Percentiles rank a stretch among this genome's conserved stretches.
phyloP scores from a whole-genome alignment of 2,329 filamentous ascomycete species.

The Trichoderma sp. region DNA sequence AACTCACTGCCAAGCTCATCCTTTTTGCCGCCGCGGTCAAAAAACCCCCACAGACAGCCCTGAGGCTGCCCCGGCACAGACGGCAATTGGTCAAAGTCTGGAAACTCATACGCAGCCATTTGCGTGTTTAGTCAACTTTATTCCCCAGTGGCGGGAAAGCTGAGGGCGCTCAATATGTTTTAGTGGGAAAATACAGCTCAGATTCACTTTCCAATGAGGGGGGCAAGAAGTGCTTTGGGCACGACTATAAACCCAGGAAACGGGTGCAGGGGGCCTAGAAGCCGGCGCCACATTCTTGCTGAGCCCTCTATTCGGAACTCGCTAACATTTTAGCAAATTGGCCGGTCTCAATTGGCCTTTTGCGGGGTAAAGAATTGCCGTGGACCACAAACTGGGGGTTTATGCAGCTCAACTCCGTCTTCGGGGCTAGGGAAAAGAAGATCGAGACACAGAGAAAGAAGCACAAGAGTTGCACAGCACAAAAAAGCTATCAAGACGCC shows the following conservation, averaged over 20 bases:
- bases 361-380: constrained; percentile 1
- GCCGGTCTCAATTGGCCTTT: neutral
- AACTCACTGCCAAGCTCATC: constrained; percentile 8
- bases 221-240: too few species aligned
- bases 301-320: neutral
- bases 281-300: neutral
- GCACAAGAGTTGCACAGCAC: neutral
- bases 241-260: neutral
- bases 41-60: neutral
- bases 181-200: neutral
- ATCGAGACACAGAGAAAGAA: neutral
- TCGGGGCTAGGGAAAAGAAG: neutral
- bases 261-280: neutral
- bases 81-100: neutral
- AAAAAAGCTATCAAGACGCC: neutral
- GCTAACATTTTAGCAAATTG: neutral
- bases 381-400: neutral
- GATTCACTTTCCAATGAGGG: neutral
- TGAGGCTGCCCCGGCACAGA: constrained; percentile 6
- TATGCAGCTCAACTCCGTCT: neutral
- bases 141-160: neutral
- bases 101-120: neutral
- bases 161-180: neutral
- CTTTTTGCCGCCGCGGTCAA: neutral
- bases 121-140: neutral